A percentile compares a stretch with the other conserved stretches of the same genome.
These are phyloP conservation scores for Sphagnum fallax DNA, from an alignment of 228 moss, liverwort and hornwort genomes.

Conservation along the genomic window DNA sequence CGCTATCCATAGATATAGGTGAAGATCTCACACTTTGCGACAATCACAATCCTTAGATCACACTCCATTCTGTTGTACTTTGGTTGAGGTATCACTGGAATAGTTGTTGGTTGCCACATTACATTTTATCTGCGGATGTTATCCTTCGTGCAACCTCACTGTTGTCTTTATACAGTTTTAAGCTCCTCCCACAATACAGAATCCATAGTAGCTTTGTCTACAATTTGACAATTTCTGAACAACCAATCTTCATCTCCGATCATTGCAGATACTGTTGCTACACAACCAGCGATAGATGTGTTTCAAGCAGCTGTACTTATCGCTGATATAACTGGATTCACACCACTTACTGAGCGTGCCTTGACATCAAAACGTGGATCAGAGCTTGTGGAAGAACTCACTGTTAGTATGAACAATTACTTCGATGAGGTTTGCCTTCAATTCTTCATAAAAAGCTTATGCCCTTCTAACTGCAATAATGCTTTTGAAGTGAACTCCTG, in stretches of 20 bases:
- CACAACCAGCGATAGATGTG: slow-evolving; percentile 22
- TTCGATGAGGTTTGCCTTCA: slow-evolving; percentile 26
- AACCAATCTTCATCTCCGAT: not conserved
- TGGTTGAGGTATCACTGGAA: no score
- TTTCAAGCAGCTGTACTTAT: slow-evolving; percentile 42
- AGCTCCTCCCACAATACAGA: no score
- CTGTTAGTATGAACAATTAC: slow-evolving; percentile 51
- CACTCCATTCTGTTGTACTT: no score
- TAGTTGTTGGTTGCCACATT: no score
- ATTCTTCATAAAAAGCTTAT: not conserved
- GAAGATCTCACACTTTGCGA: no score
- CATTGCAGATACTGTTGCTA: slow-evolving; percentile 27
- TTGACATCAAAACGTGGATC: slow-evolving; percentile 47
- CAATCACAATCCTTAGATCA: no score
- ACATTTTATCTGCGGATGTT: not conserved
- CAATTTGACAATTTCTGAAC: not conserved
- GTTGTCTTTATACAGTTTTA: no score
- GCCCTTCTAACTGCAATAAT: no score
- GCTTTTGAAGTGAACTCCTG: no score
- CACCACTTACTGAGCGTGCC: slow-evolving; percentile 45
- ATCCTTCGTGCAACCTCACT: not conserved
- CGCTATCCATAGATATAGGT: no score
- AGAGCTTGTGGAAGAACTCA: slow-evolving; percentile 55
- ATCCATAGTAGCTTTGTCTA: no score
- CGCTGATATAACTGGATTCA: slow-evolving; percentile 49